These are phyloP conservation scores for Coffea canephora DNA, from an alignment of 257 asterid genomes.

Conservation along the genomic window DNA sequence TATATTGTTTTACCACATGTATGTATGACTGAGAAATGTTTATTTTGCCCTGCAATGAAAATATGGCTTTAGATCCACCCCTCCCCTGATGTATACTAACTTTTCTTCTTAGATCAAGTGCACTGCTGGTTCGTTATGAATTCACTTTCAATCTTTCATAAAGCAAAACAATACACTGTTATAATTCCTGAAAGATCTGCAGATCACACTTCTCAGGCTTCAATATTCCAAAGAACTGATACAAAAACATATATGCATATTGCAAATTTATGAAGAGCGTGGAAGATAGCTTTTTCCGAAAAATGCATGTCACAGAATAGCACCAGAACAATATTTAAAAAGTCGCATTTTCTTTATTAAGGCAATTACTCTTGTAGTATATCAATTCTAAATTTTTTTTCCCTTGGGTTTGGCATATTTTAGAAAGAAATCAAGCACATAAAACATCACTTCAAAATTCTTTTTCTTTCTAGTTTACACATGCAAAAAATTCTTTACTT, in stretches of 20 bases:
- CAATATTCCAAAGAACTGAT: neutral
- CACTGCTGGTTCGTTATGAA: neutral
- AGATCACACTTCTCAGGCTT: neutral
- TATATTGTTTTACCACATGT: conserved; percentile 12
- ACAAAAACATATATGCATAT: neutral
- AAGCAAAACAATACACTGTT: neutral
- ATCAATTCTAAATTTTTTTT: too few species aligned
- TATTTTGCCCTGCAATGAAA: neutral
- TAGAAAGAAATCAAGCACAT: too few species aligned
- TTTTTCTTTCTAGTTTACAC: too few species aligned
- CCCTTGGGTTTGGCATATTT: too few species aligned
- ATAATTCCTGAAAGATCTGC: neutral
- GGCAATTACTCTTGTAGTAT: too few species aligned
- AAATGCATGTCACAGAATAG: neutral
- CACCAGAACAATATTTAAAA: too few species aligned
- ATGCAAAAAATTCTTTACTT: too few species aligned
- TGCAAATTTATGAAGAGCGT: neutral
- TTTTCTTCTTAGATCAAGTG: neutral
- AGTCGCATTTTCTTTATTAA: too few species aligned
- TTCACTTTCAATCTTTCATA: neutral
- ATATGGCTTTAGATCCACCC: neutral
- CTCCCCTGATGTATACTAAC: neutral
- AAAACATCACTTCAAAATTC: too few species aligned
- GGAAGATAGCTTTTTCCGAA: neutral
- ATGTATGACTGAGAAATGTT: conserved; percentile 1